Evolutionary conservation across 2,329 filamentous ascomycete species (phyloP).

Genomic region (Colletotrichum melonis): DNA sequence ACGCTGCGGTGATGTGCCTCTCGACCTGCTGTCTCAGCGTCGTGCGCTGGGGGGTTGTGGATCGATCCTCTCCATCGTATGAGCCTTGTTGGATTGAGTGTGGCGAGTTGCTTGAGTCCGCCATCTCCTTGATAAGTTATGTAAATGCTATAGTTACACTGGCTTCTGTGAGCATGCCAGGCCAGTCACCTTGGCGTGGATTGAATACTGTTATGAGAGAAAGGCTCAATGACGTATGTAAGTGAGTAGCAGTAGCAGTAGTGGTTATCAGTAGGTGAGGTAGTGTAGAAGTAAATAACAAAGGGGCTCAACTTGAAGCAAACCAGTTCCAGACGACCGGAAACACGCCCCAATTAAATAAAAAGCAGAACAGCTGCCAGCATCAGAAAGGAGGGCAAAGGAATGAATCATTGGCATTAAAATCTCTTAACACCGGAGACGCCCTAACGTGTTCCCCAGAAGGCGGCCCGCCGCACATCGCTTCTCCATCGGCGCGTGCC

Average conservation of each 20-base stretch:
- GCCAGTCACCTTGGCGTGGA: neutral
- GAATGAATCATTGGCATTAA: neutral
- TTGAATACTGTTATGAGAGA: neutral
- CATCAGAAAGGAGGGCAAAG: neutral
- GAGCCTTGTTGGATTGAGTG: neutral
- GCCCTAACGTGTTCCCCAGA: constrained; percentile 2
- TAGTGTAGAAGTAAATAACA: neutral
- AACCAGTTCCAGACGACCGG: neutral
- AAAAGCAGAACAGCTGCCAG: neutral
- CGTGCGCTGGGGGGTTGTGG: neutral
- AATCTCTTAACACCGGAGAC: neutral
- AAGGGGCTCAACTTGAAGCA: neutral
- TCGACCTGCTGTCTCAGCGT: constrained; percentile 27
- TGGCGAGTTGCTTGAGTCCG: neutral
- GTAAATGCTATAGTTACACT: neutral
- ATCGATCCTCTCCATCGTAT: neutral
- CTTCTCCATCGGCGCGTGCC: constrained; percentile 2
- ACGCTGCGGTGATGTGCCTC: neutral
- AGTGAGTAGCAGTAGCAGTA: neutral
- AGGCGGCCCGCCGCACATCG: neutral
- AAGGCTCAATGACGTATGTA: neutral
- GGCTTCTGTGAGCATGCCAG: neutral
- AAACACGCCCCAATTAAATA: neutral
- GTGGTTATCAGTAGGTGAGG: neutral
- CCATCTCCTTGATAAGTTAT: neutral